Percentiles rank a stretch among this genome's conserved stretches.
These are phyloP conservation scores for Stenocarpella maydis DNA, from an alignment of 2,329 filamentous ascomycete genomes.

Conservation along the genomic window DNA sequence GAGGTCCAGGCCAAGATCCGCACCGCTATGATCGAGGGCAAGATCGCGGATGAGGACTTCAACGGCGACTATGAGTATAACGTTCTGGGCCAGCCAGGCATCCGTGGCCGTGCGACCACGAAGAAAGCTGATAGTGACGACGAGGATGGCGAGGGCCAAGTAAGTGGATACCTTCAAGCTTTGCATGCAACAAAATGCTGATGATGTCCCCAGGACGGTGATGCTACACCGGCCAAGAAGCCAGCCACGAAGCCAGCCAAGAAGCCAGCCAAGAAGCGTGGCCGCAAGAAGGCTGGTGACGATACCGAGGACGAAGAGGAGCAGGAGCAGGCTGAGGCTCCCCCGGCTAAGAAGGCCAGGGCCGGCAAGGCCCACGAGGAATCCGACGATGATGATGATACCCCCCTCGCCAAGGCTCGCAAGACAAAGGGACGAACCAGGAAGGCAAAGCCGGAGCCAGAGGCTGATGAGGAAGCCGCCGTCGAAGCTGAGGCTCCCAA, in stretches of 20 bases:
- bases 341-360: constrained; percentile 51
- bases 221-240: constrained; percentile 45
- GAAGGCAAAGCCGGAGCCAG: constrained; percentile 42
- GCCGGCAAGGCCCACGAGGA: constrained; percentile 40
- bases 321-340: constrained; percentile 36
- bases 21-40: constrained; percentile 76
- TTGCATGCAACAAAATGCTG: constrained; percentile 18
- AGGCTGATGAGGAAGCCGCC: constrained; percentile 51
- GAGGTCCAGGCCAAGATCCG: constrained; percentile 78
- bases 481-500: constrained; percentile 59
- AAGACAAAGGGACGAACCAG: constrained; percentile 45
- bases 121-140: constrained; percentile 47
- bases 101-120: constrained; percentile 56
- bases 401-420: constrained; percentile 34
- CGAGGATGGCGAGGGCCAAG: constrained; percentile 40
- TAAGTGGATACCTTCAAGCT: constrained; percentile 14
- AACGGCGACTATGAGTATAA: constrained; percentile 83
- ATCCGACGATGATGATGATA: constrained; percentile 24
- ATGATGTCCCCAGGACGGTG: constrained; percentile 36
- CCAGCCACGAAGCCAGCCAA: constrained; percentile 46
- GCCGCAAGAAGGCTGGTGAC: constrained; percentile 46
- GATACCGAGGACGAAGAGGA: constrained; percentile 37
- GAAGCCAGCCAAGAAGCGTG: constrained; percentile 46
- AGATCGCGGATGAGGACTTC: constrained; percentile 87
- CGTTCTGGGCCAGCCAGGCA: constrained; percentile 70